A percentile compares a stretch with the other conserved stretches of the same genome.
These are phyloP conservation scores for Lactarius hengduanensis DNA, from an alignment of 768 basidiomycete species.

Conservation along the genomic window DNA sequence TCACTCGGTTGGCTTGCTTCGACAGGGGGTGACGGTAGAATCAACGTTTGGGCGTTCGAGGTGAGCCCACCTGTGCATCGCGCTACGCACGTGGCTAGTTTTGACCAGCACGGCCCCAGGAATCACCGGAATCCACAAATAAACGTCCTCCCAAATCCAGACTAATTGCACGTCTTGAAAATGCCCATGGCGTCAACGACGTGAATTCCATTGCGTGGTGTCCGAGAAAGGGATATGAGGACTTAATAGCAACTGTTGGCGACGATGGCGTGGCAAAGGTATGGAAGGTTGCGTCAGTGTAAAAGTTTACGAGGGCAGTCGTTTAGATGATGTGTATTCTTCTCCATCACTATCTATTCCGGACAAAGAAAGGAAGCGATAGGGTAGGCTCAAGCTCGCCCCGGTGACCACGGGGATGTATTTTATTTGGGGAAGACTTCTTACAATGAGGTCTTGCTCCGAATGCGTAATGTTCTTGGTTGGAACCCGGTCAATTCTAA, in stretches of 20 bases:
- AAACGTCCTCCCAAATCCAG: slow-evolving; percentile 30
- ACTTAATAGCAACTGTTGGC: slow-evolving; percentile 76
- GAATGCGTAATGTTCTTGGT: neutral
- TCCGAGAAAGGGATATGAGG: slow-evolving; percentile 57
- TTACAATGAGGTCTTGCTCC: neutral
- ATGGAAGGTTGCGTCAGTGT: slow-evolving; percentile 53
- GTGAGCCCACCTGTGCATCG: slow-evolving; percentile 37
- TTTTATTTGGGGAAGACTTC: neutral
- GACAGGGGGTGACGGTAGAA: slow-evolving; percentile 79
- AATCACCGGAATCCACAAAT: slow-evolving; percentile 10
- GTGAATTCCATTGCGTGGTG: slow-evolving; percentile 88
- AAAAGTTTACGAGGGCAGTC: slow-evolving; percentile 7
- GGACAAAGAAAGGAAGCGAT: neutral
- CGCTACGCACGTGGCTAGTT: neutral
- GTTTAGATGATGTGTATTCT: neutral
- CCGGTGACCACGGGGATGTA: neutral
- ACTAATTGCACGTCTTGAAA: slow-evolving; percentile 55
- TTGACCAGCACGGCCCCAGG: neutral
- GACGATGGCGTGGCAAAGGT: slow-evolving; percentile 83
- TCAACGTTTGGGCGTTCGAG: slow-evolving; percentile 77
- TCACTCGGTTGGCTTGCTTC: slow-evolving; percentile 81
- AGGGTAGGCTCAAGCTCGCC: neutral
- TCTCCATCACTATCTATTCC: neutral
- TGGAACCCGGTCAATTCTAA: neutral
- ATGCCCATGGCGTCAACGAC: slow-evolving; percentile 82